These are phyloP conservation scores for Nothopassalora personata DNA, from an alignment of 2,329 filamentous ascomycete species.

Conservation along the genomic window DNA sequence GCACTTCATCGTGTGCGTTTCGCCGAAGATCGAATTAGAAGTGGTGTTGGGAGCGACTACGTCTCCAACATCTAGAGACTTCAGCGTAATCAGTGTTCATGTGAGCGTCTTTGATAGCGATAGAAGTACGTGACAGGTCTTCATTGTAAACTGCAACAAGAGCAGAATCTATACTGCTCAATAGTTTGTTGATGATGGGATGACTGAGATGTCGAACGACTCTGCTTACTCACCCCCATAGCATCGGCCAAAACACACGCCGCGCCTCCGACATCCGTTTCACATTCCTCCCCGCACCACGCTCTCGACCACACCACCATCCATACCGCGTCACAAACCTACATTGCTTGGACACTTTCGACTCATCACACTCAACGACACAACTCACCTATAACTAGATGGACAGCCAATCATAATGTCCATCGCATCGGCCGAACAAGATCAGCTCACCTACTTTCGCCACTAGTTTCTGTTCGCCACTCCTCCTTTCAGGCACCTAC, in stretches of 20 bases:
- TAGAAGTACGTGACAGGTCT: no score
- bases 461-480: conserved; percentile 7
- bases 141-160: no score
- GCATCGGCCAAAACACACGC: background rate
- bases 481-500: conserved; percentile 8
- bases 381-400: background rate
- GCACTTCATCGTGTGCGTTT: background rate
- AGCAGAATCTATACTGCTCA: no score
- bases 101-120: no score
- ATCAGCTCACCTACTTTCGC: background rate
- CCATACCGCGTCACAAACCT: background rate
- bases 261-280: background rate
- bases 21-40: no score
- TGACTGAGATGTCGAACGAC: no score
- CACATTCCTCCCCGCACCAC: background rate
- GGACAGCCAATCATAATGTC: conserved; percentile 1
- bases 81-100: no score
- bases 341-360: background rate
- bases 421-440: conserved; percentile 2
- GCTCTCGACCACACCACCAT: background rate
- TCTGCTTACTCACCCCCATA: background rate
- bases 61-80: no score
- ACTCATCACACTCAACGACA: background rate
- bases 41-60: no score
- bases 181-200: no score